These are phyloP conservation scores for Cladophialophora exuberans DNA, from an alignment of 2,329 filamentous ascomycete genomes.

Conservation along the genomic window DNA sequence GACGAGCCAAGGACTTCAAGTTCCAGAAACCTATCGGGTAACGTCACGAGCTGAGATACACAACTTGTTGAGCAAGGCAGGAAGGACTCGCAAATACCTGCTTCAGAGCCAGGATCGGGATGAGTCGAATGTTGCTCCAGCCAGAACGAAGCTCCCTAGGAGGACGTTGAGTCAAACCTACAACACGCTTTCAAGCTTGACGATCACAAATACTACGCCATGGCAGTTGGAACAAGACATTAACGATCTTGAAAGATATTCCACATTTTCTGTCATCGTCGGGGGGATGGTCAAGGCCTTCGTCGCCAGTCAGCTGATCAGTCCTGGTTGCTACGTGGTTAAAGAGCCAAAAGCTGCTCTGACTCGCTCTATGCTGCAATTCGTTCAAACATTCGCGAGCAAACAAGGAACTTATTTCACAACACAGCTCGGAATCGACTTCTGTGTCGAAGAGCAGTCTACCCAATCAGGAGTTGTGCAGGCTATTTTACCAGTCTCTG, in stretches of 20 bases:
- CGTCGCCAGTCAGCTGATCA: conserved; percentile 64
- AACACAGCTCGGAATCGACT: conserved; percentile 74
- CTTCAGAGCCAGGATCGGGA: conserved; percentile 62
- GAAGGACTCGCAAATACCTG: conserved; percentile 56
- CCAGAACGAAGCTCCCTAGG: conserved; percentile 60
- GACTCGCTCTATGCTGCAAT: conserved; percentile 62
- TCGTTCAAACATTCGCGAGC: conserved; percentile 40
- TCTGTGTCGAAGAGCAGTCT: conserved; percentile 61
- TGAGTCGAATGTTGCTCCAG: conserved; percentile 55
- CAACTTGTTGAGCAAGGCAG: conserved; percentile 53
- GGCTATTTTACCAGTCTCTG: conserved; percentile 67
- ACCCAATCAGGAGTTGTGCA: conserved; percentile 36
- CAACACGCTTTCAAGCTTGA: conserved; percentile 57
- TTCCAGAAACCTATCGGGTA: conserved; percentile 59
- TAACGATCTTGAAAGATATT: conserved; percentile 63
- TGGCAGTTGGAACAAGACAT: conserved; percentile 74
- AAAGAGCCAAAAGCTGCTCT: conserved; percentile 60
- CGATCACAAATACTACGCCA: conserved; percentile 57
- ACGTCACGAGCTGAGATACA: conserved; percentile 58
- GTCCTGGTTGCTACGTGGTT: conserved; percentile 65
- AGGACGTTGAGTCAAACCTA: conserved; percentile 58
- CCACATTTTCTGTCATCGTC: conserved; percentile 70
- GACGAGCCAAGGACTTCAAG: conserved; percentile 36
- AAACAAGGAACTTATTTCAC: conserved; percentile 56
- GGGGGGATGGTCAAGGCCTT: conserved; percentile 67